Conservation (phyloP, 306 rosid genomes). For the Mimosa pudica region DNA sequence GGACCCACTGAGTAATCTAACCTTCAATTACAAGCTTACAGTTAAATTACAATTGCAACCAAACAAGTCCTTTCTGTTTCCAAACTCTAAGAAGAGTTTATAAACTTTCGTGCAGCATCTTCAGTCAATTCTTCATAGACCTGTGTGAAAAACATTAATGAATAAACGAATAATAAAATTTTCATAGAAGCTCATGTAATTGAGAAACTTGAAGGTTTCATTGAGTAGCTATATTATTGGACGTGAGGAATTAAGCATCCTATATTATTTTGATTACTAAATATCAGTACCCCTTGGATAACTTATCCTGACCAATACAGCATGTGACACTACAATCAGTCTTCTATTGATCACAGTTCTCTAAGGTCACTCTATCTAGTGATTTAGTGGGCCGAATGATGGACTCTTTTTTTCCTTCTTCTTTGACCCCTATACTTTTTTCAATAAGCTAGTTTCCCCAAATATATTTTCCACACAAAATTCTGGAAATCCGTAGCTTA, state of each 20-base stretch:
- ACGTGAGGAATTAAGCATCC: background rate
- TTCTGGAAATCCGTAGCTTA: conserved; percentile 1
- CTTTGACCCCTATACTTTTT: background rate
- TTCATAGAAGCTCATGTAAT: background rate
- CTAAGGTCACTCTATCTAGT: background rate
- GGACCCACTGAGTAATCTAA: background rate
- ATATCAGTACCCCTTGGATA: background rate
- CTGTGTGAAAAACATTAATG: conserved; percentile 34
- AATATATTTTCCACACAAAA: background rate
- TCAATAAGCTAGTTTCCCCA: conserved; percentile 19
- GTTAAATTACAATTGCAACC: conserved; percentile 34
- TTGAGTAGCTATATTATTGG: background rate
- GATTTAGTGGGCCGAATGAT: background rate
- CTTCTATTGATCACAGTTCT: background rate
- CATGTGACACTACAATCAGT: background rate
- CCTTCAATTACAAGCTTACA: conserved; percentile 22
- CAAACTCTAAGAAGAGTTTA: conserved; percentile 48
- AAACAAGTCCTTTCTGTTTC: conserved; percentile 18
- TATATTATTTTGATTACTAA: background rate
- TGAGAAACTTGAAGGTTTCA: background rate
- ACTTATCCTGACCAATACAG: background rate
- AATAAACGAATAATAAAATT: background rate
- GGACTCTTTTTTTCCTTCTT: background rate
- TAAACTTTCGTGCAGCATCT: conserved; percentile 61
- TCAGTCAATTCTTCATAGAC: conserved; percentile 70